Base-by-base conservation (phyloP, 1,284 basidiomycete species). In the Heterobasidion irregulare region DNA sequence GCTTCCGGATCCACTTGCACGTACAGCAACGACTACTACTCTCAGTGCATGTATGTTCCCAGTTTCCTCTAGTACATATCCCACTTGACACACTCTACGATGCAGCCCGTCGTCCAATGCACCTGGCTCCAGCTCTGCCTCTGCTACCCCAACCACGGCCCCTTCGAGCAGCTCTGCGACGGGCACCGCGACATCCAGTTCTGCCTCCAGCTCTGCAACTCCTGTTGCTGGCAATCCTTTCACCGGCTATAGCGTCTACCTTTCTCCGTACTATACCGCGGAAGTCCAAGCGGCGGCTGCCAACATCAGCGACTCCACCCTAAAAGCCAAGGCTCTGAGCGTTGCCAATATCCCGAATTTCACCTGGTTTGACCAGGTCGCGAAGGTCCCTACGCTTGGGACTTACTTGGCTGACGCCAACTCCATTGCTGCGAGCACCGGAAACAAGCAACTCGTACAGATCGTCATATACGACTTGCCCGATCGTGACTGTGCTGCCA, bases 401-500 rank as follows among this genome's bases (percentile, higher is more conserved):
- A 75, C 73, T 12, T 82, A 83, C 66, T 75, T 84, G 53, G 74
- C 78, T 9, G 75, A 76, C 61, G 80, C 81, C 16, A 63, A 65
- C 50, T 68, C 76, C 15, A 64, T 74, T 56, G 69, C 68, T 33
- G 72, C 73, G 60, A 66, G 73, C 52, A 67, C 70, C 26, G 78
- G 78, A 46, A 67, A 72, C 55, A 78, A 79, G 62, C 75, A 76
- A 61, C 63, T 84, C 52, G 75, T 84, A 32, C 80, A 80, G 62
- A 82, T 84, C 58, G 80, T 84, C 59, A 76, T 84, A 48, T 83
- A 83, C 66, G 80, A 83, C 62, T 63, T 72, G 47, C 82, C 82
- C 46, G 80, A 82, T 60, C 79, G 82, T 69, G 82, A 84, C 61
- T 85, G 83, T 62, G 79, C 81, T 56, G 83, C 82, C 56, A 68